Conservation (phyloP, 257 asterid genomes). For the Solanum etuberosum region DNA sequence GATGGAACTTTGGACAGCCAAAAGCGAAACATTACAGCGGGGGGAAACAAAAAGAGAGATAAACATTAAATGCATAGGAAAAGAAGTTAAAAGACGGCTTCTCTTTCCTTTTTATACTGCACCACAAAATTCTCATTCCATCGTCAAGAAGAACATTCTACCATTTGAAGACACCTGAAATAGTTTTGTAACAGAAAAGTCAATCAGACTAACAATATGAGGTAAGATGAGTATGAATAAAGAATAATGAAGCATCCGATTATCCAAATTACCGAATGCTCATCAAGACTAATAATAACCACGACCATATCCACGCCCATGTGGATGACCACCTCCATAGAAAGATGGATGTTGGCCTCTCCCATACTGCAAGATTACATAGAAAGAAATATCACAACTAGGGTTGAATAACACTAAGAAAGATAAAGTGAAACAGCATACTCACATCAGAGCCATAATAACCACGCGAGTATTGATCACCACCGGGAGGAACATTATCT, state of each 20-base stretch:
- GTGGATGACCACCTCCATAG: conserved; percentile 25
- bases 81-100: neutral
- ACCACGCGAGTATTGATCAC: conserved; percentile 24
- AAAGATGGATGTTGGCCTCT: conserved; percentile 21
- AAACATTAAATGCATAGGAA: neutral
- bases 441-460: conserved; percentile 38
- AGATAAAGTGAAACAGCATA: conserved; percentile 7
- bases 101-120: neutral
- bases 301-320: conserved; percentile 33
- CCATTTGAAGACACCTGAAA: conserved; percentile 7
- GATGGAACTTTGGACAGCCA: neutral
- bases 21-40: neutral
- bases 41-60: neutral
- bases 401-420: neutral
- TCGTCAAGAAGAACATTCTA: neutral
- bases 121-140: neutral
- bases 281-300: conserved; percentile 23
- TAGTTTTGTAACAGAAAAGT: neutral
- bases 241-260: neutral
- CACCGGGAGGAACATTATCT: conserved; percentile 30
- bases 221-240: neutral
- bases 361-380: conserved; percentile 23
- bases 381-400: conserved; percentile 6
- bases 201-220: conserved; percentile 1
- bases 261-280: conserved; percentile 19